These are phyloP conservation scores for Pseudogymnoascus sp. DNA, from an alignment of 2,329 filamentous ascomycete species.

Conservation along the genomic window DNA sequence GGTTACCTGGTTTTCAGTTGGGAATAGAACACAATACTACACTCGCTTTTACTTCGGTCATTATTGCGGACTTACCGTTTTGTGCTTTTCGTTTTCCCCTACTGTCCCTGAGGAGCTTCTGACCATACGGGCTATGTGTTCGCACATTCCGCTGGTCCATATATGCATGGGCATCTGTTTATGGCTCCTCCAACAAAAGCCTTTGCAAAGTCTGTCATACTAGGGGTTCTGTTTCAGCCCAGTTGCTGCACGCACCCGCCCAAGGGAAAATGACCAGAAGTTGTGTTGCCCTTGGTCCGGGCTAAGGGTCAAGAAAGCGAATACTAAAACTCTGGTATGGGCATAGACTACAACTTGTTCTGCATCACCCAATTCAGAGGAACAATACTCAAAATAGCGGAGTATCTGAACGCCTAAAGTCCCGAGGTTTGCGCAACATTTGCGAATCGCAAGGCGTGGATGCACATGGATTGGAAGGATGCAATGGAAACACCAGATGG, in stretches of 20 bases:
- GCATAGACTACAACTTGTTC: neutral
- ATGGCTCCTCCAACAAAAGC: neutral
- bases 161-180: constrained; percentile 1
- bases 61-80: constrained; percentile 1
- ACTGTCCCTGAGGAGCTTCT: neutral
- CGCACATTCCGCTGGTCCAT: neutral
- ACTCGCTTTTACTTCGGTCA: neutral
- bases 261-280: neutral
- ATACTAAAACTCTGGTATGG: constrained; percentile 3
- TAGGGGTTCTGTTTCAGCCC: neutral
- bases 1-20: neutral
- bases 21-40: neutral
- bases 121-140: neutral
- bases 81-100: neutral
- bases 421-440: constrained; percentile 3
- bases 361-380: neutral
- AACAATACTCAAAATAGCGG: neutral
- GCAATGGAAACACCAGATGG: constrained; percentile 4
- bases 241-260: constrained; percentile 6
- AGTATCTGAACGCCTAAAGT: neutral
- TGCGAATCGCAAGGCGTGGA: neutral
- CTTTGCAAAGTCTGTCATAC: neutral
- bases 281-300: neutral
- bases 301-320: neutral
- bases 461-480: neutral